Conservation (phyloP, 2,329 filamentous ascomycete species). For the Pseudopyricularia javanii region DNA sequence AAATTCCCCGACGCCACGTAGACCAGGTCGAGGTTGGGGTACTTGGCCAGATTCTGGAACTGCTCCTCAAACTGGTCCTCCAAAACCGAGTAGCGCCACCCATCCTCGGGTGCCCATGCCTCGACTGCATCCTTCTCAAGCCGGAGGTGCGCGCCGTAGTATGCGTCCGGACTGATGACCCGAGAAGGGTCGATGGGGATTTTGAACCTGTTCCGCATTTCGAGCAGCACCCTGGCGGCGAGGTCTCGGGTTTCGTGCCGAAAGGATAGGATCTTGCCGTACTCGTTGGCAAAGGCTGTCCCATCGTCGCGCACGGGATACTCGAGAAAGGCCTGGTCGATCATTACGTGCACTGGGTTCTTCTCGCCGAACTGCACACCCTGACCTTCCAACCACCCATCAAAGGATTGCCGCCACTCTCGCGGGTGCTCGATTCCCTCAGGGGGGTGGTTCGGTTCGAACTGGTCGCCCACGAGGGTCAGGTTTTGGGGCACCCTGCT, state of each 20-base stretch:
- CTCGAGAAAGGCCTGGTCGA: constrained; percentile 21
- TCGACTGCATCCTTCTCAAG: constrained; percentile 17
- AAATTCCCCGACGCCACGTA: constrained; percentile 18
- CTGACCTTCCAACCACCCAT: constrained; percentile 15
- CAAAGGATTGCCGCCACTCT: constrained; percentile 15
- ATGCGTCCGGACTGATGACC: constrained; percentile 13
- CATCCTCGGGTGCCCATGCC: constrained; percentile 15
- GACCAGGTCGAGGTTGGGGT: constrained; percentile 12
- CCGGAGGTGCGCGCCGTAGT: constrained; percentile 18
- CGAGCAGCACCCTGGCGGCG: constrained; percentile 14
- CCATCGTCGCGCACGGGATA: constrained; percentile 23
- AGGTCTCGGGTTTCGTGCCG: constrained; percentile 16
- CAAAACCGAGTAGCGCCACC: constrained; percentile 17
- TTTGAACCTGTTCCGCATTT: constrained; percentile 9
- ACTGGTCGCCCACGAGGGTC: constrained; percentile 15
- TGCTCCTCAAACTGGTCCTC: constrained; percentile 18
- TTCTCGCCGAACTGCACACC: constrained; percentile 5
- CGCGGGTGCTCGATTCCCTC: constrained; percentile 11
- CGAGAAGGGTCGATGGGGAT: constrained; percentile 12
- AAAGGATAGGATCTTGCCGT: constrained; percentile 20
- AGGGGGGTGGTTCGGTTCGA: constrained; percentile 16
- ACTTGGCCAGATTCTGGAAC: constrained; percentile 11
- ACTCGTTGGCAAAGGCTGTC: constrained; percentile 16
- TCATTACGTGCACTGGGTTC: constrained; percentile 13
- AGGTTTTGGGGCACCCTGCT: constrained; percentile 7